Evolutionary conservation across 305 asterid genomes (phyloP).

Genomic region (Solanum hybrid): DNA sequence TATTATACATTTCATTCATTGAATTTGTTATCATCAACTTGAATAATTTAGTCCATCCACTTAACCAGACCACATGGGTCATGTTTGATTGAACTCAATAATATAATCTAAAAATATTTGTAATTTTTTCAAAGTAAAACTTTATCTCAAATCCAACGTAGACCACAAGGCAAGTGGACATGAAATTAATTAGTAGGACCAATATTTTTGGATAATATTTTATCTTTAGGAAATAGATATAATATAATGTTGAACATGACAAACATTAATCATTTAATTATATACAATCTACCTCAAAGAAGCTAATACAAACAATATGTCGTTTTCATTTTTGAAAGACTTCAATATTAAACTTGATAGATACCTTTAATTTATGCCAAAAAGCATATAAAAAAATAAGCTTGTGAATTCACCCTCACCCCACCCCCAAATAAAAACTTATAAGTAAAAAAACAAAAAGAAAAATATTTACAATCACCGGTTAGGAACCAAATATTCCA

Average conservation of each 20-base stretch:
- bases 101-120: background rate
- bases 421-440: background rate
- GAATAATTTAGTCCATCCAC: constrained; percentile 8
- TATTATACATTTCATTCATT: background rate
- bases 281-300: background rate
- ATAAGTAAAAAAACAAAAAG: background rate
- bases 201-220: background rate
- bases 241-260: background rate
- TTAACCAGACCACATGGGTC: constrained; percentile 27
- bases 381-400: background rate
- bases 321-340: background rate
- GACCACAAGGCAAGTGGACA: constrained; percentile 6
- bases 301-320: constrained; percentile 6
- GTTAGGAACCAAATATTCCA: background rate
- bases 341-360: background rate
- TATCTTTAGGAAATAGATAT: background rate
- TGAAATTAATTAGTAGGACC: constrained; percentile 9
- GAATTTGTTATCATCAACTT: constrained; percentile 1
- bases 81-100: constrained; percentile 14
- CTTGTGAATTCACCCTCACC: background rate
- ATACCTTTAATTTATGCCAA: background rate
- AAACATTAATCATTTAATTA: background rate
- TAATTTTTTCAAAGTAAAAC: background rate
- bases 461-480: background rate
- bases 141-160: constrained; percentile 2